Evolutionary conservation across 352 stramenopile species (phyloP).

Genomic region (Pythium volutum): DNA sequence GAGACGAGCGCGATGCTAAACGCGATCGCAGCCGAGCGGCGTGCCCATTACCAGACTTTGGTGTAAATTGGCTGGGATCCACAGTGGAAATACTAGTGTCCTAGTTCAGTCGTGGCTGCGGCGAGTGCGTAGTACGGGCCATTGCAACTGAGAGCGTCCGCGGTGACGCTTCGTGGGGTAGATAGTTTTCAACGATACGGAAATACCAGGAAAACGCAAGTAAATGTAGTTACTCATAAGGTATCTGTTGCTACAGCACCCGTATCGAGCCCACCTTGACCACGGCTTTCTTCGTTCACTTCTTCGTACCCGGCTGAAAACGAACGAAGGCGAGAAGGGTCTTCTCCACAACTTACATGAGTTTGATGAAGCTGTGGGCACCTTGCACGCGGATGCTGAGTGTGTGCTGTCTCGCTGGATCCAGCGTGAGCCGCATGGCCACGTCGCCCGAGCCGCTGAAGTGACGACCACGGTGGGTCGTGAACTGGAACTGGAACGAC

Average conservation of each 20-base stretch:
- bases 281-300: no score
- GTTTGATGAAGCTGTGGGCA: not conserved
- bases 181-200: no score
- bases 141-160: no score
- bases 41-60: not conserved
- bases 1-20: slow-evolving; percentile 1
- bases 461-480: not conserved
- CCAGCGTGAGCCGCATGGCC: not conserved
- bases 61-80: not conserved
- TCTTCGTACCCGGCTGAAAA: no score
- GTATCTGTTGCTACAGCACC: no score
- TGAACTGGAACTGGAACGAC: not conserved
- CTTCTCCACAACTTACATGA: not conserved
- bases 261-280: no score
- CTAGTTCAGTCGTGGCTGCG: not conserved
- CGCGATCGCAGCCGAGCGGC: slow-evolving; percentile 5
- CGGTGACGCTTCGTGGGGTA: no score
- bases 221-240: no score
- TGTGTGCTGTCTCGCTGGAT: not conserved
- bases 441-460: not conserved
- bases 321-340: no score
- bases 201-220: no score
- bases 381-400: not conserved
- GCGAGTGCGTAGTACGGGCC: no score
- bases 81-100: not conserved